Conservation (phyloP, 352 stramenopile genomes). For the Globisporangium rhizosaccharum region DNA sequence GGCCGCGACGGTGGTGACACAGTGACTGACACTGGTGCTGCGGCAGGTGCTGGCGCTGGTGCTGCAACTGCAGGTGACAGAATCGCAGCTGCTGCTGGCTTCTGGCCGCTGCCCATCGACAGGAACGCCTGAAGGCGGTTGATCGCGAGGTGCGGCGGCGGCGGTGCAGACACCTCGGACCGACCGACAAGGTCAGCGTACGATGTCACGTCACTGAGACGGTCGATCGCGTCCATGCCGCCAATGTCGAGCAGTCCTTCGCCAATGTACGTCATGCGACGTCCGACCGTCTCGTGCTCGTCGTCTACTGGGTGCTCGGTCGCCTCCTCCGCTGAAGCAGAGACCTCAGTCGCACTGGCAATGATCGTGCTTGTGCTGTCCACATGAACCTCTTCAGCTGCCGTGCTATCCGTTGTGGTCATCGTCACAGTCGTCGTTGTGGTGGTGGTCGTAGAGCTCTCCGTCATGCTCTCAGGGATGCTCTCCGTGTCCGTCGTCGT, state of each 20-base stretch:
- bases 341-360: background rate
- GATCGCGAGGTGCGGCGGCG: background rate
- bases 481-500: background rate
- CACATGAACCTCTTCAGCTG: too few relatives aligned
- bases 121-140: slow-evolving; percentile 6
- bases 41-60: background rate
- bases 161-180: too few relatives aligned
- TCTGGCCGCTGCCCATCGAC: background rate
- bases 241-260: slow-evolving; percentile 47
- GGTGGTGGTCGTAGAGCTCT: background rate
- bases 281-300: slow-evolving; percentile 12
- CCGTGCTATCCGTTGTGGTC: too few relatives aligned
- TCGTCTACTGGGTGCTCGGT: background rate
- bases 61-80: background rate
- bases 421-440: background rate
- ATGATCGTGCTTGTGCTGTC: background rate
- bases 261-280: slow-evolving; percentile 62
- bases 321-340: background rate
- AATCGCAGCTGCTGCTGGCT: background rate
- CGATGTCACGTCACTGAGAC: slow-evolving; percentile 33
- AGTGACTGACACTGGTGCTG: background rate
- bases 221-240: slow-evolving; percentile 46
- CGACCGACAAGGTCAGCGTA: slow-evolving; percentile 13
- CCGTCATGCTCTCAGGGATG: too few relatives aligned
- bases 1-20: background rate